phyloP scores from a whole-genome alignment of 805 yeast genomes.

The Lachancea quebecensis region DNA sequence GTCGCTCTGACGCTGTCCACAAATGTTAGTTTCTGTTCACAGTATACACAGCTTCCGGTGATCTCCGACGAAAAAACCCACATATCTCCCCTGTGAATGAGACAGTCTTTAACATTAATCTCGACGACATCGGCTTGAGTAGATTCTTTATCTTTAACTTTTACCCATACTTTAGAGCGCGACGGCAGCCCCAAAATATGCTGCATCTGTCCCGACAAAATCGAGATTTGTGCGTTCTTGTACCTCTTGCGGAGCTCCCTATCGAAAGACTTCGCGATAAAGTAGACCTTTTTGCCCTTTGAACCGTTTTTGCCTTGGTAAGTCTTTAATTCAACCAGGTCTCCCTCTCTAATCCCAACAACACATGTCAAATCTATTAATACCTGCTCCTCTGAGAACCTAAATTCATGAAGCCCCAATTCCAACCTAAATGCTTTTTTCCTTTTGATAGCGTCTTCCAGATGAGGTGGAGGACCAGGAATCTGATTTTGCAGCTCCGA shows the following conservation, averaged over 20 bases:
- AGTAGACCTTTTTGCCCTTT: constrained; percentile 35
- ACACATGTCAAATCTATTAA: constrained; percentile 52
- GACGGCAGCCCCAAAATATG: constrained; percentile 57
- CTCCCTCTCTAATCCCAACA: constrained; percentile 66
- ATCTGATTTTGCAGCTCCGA: no score
- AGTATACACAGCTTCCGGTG: constrained; percentile 57
- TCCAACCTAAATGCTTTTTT: constrained; percentile 17
- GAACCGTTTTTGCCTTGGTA: constrained; percentile 28
- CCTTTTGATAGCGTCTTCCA: not conserved
- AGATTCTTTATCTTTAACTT: constrained; percentile 36
- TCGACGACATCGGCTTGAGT: constrained; percentile 82
- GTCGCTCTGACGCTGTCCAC: constrained; percentile 56
- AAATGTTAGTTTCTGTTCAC: constrained; percentile 57
- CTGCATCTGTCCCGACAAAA: constrained; percentile 55
- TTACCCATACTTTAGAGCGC: constrained; percentile 57
- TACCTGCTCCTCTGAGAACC: constrained; percentile 52
- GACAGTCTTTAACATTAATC: constrained; percentile 69
- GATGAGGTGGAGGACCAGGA: not conserved
- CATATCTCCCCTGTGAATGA: constrained; percentile 85
- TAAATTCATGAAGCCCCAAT: constrained; percentile 53
- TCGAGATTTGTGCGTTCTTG: constrained; percentile 42
- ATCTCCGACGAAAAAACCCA: constrained; percentile 70
- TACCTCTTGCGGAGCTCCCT: constrained; percentile 25
- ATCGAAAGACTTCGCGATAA: constrained; percentile 36
- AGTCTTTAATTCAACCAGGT: constrained; percentile 61